Evolutionary conservation across 441 rosid genomes (phyloP).

Genomic region (Populus hybrid): DNA sequence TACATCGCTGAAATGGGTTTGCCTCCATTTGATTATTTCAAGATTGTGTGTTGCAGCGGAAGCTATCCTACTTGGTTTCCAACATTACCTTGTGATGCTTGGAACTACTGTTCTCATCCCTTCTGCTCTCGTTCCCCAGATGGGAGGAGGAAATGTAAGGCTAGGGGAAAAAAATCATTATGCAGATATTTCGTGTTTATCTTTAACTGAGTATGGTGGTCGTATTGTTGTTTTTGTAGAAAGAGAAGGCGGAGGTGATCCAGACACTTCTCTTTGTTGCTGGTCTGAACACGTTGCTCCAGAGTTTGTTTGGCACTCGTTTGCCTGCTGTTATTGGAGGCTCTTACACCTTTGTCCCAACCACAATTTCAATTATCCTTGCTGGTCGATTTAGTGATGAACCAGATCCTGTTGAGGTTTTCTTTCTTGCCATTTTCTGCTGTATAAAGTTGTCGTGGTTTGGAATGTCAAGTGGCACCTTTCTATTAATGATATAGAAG

Average conservation of each 20-base stretch:
- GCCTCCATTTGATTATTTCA: constrained; percentile 12
- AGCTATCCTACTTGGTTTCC: constrained; percentile 94
- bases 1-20: neutral
- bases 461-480: constrained; percentile 13
- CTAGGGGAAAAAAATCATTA: constrained; percentile 2
- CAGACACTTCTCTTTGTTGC: constrained; percentile 94
- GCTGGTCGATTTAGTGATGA: constrained; percentile 75
- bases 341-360: constrained; percentile 82
- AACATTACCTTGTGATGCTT: constrained; percentile 35
- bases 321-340: constrained; percentile 91
- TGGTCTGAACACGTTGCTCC: constrained; percentile 89
- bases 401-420: constrained; percentile 69
- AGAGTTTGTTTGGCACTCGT: constrained; percentile 70
- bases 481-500: neutral
- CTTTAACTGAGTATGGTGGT: constrained; percentile 1
- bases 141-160: constrained; percentile 99
- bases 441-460: constrained; percentile 1
- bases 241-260: constrained; percentile 87
- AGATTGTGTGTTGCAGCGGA: constrained; percentile 55
- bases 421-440: constrained; percentile 19
- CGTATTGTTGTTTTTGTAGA: constrained; percentile 42
- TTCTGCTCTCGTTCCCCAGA: constrained; percentile 91
- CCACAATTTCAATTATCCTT: constrained; percentile 88
- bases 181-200: neutral
- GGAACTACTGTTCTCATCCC: constrained; percentile 91